A percentile compares a stretch with the other conserved stretches of the same genome.
Conservation (phyloP, 2,329 filamentous ascomycete species). For the Cercospora zeae-maydis region DNA sequence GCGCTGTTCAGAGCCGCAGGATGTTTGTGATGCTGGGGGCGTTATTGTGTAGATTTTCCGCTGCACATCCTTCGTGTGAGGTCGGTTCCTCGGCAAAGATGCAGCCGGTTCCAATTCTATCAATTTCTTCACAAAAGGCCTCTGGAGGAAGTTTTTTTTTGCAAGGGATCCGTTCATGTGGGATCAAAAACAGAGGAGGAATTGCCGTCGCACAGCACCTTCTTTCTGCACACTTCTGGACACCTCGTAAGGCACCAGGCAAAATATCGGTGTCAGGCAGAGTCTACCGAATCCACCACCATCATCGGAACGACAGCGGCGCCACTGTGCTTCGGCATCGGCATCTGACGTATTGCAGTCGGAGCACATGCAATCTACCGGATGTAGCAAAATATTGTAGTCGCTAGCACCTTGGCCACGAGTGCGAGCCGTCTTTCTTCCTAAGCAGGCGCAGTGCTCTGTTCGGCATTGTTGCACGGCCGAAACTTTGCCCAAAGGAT, state of each 20-base stretch:
- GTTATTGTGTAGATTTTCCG: no score
- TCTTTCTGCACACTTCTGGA: neutral
- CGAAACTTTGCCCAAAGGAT: neutral
- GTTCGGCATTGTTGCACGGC: neutral
- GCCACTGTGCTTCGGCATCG: neutral
- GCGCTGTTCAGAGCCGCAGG: no score
- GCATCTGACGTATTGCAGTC: neutral
- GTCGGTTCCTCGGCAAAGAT: neutral
- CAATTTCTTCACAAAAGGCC: neutral
- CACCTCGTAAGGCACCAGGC: neutral
- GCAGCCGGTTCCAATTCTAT: neutral
- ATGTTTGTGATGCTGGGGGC: no score
- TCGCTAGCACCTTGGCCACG: constrained; percentile 2
- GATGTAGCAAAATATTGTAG: neutral
- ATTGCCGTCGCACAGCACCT: neutral
- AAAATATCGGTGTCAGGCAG: neutral
- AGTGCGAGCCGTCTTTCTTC: neutral
- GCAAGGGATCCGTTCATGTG: neutral
- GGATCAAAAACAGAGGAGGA: neutral
- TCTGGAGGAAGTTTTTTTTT: neutral
- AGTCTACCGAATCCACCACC: neutral
- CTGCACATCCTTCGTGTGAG: neutral
- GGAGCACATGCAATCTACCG: neutral
- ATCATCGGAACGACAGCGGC: neutral
- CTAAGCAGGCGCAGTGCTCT: neutral